These are phyloP conservation scores for Fusarium sp. DNA, from an alignment of 2,329 filamentous ascomycete genomes.

Conservation along the genomic window DNA sequence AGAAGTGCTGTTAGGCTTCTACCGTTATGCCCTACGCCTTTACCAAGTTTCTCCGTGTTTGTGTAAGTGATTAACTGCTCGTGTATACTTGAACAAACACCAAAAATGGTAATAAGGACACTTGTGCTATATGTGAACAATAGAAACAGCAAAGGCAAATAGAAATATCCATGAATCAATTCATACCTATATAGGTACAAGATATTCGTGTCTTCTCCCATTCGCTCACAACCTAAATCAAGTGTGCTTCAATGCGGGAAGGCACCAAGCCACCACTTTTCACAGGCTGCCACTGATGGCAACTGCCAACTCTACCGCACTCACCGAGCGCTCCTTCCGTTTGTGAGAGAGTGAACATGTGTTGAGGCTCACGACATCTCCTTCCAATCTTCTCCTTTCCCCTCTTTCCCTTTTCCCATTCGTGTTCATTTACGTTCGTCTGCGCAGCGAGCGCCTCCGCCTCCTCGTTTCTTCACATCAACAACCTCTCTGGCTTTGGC, in stretches of 20 bases:
- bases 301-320: slow-evolving; percentile 35
- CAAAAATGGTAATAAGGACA: background rate
- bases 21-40: background rate
- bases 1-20: background rate
- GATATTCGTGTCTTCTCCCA: background rate
- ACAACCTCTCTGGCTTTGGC: slow-evolving; percentile 4
- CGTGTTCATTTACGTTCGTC: background rate
- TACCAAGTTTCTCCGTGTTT: background rate
- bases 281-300: slow-evolving; percentile 33
- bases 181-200: background rate
- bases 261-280: slow-evolving; percentile 22
- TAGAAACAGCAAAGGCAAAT: background rate
- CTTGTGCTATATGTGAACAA: background rate
- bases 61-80: background rate
- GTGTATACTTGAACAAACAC: background rate
- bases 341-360: background rate
- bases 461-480: slow-evolving; percentile 2
- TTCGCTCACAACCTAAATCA: background rate
- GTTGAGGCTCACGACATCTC: background rate
- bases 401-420: background rate
- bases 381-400: background rate
- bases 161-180: background rate
- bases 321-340: slow-evolving; percentile 15
- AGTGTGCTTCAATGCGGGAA: background rate
- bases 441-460: slow-evolving; percentile 8